These are phyloP conservation scores for Hypoxylon sp. DNA, from an alignment of 2,329 filamentous ascomycete species.

Conservation along the genomic window DNA sequence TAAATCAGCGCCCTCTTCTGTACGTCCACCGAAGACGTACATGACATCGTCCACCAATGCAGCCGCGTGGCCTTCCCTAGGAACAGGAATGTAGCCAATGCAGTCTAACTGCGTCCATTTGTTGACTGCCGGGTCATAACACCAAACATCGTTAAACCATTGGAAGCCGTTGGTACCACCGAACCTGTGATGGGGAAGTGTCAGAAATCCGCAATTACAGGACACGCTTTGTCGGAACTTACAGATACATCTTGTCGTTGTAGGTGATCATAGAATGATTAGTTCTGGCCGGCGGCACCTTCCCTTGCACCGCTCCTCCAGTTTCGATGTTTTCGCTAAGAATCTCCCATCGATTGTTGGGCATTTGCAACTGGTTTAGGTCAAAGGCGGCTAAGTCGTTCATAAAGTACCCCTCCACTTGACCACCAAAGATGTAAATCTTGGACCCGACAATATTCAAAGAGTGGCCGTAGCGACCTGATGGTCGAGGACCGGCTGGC, in stretches of 20 bases:
- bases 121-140: slow-evolving; percentile 87
- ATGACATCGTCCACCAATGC: slow-evolving; percentile 97
- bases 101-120: slow-evolving; percentile 92
- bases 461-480: slow-evolving; percentile 95
- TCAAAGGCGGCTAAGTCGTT: slow-evolving; percentile 97
- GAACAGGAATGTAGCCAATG: slow-evolving; percentile 95
- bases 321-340: slow-evolving; percentile 83
- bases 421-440: slow-evolving; percentile 97
- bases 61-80: slow-evolving; percentile 94
- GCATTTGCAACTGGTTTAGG: slow-evolving; percentile 91
- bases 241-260: slow-evolving; percentile 95
- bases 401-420: slow-evolving; percentile 98
- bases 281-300: slow-evolving; percentile 88
- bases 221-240: slow-evolving; percentile 59
- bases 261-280: slow-evolving; percentile 94
- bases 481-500: slow-evolving; percentile 86
- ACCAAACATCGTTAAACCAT: slow-evolving; percentile 99
- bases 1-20: slow-evolving; percentile 91
- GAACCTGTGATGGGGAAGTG: slow-evolving; percentile 72
- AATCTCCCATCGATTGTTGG: slow-evolving; percentile 94
- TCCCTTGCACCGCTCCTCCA: slow-evolving; percentile 71
- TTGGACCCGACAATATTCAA: slow-evolving; percentile 97
- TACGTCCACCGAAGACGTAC: slow-evolving; percentile 98
- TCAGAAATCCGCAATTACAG: slow-evolving; percentile 12
- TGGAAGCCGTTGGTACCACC: slow-evolving; percentile 95